Base-by-base conservation (phyloP, 306 rosid species). In the Herpetospermum pedunculosum region DNA sequence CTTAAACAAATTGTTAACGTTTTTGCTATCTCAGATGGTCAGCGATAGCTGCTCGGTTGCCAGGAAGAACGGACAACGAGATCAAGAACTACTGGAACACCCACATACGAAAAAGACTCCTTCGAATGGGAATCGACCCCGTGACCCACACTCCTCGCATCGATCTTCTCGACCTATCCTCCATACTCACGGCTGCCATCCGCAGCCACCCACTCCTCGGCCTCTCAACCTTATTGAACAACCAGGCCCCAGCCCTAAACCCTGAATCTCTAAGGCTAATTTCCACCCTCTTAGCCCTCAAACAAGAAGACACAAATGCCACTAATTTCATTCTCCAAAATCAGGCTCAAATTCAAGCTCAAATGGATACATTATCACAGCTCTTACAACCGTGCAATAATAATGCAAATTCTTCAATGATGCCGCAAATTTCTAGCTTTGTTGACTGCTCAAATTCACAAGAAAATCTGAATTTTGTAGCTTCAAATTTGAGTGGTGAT, bases 61-160 rank as follows among this genome's bases (percentile, higher is more conserved):
- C 98, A 0, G 98, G 98, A 74, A 82, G 98, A 83, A 93, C 98
- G 0, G 98, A 93, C 64, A 93, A 93, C 5, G 98, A 93, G 72
- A 93, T 93, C 65, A 93, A 93, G 84, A 93, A 93, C 43, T 89
- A 91, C 47, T 93, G 98, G 98, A 93, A 94, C 85, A 91, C 99
- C 0, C 91, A 88, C 81, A 91, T 91, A 34, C 79, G 95, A 28
- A 94, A 91, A 75, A 86, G 96, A 59, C 83, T 94, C 21, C 92
- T 91, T 14, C 75, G 86, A 29, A 89, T 79, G 88, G 97, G 97
- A 74, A 87, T 94, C 3, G 97, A 91, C 44, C 97, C 99, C 0
- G 97, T 94, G n/a, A 94, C 97, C 57, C 97, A 91, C 15, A 60
- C 97, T 16, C 97, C 97, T 0, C 95, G 97, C 46, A 81, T 94